Evolutionary conservation across 768 basidiomycete species (phyloP), one percentile per base, ranked within the genome.

Genomic region (Auricularia heimuer): DNA sequence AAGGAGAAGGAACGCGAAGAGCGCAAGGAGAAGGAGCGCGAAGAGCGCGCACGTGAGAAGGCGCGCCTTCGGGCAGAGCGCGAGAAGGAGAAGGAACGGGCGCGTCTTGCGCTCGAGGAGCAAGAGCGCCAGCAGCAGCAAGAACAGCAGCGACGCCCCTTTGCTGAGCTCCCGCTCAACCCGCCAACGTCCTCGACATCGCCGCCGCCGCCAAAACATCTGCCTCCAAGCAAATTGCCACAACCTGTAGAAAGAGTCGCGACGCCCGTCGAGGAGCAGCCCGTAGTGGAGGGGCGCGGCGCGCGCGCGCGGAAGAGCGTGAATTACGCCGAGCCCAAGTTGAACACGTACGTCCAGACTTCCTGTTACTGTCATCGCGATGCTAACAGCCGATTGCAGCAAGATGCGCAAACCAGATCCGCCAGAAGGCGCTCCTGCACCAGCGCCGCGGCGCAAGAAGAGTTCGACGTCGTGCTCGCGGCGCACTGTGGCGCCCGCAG

Each of bases 341-440:
- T 94, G 29, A 92, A 93, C 73, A 93, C 90, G 90, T 90, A 72
- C 62, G 86, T 84, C 56, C 54, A 21, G 63, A 45, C 61, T 34
- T 51, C 6, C 54, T 29, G 21, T 62, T 8, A 35, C 34, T 35
- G 37, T 29, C 21, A 3, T 54, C 47, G 2, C 42, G 54, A 62
- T 60, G 47, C 65, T 61, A 39, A 24, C 18, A 34, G 39, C 8
- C 24, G 10, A 56, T 45, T 70, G 54, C 70, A 92, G 90, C 58
- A 93, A 93, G 83, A 92, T 93, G 91, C 87, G 91, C 56, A 92
- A 92, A 75, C 90, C 91, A 10, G 89, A 90, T 68, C 77, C 82
- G 18, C 73, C 74, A 14, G 56, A 60, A 33, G 56, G 56, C 29
- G 18, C 29, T 6, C 14, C 56, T 4, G 11, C 29, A 29, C 56